Evolutionary conservation across 2,329 filamentous ascomycete species (phyloP), one percentile per base, ranked within the genome.

Genomic region (Monosporascus sp.): DNA sequence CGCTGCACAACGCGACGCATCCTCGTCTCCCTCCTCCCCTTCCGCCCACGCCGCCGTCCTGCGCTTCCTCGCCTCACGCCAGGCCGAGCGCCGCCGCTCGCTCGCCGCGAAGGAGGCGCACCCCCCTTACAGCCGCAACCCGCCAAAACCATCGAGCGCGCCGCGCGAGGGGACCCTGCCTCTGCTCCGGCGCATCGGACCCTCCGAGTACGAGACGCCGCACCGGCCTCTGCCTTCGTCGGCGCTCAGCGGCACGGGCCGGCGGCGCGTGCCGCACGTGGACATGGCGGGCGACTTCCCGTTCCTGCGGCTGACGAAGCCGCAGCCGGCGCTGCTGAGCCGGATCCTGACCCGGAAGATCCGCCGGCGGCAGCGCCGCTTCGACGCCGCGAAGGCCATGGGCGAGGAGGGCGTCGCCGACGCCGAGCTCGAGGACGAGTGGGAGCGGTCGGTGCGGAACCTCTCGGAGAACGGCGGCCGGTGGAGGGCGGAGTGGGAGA

Each of bases 271-370:
- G 2, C 88, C 88, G 1, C 71, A 72, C 1, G 64, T 90, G 1
- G 72, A 79, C 34, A 77, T 80, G 4, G 76, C 84, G 2, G 74
- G 76, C 41, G 77, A 76, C 26, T 69, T 85, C 24, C 82, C 87
- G 1, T 87, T 91, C 62, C 67, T 93, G 27, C 82, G 88, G 37
- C 69, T 86, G 45, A 77, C 73, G 57, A 88, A 87, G 66, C 84
- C 85, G 5, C 86, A 91, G 66, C 79, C 85, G 2, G 64, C 66
- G 1, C 69, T 70, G n/a, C 69, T 92, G 20, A 80, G 76, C n/a
- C 71, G 79, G 8, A 76, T 86, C 17, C 62, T 92, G 2, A 72
- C 75, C 9, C 72, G 80, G 49, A 82, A 81, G 61, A 67, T 79
- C 19, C 56, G 64, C 4, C 65, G 70, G 40, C 77, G 77, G n/a